Evolutionary conservation across 208 protist species (phyloP).

Genomic region (Spironucleus salmonicida): DNA sequence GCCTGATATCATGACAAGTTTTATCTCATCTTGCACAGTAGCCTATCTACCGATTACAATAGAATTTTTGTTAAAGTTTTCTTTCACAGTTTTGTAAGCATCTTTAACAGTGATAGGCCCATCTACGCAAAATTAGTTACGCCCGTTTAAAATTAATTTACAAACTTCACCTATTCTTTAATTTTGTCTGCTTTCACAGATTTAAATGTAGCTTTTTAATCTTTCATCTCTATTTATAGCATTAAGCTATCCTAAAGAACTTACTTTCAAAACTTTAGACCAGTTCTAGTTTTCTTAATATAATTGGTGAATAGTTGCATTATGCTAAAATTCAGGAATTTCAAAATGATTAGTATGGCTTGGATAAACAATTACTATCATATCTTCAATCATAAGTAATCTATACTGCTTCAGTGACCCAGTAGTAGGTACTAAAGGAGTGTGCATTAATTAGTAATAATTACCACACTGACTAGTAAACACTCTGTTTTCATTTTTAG

Average conservation of each 20-base stretch:
- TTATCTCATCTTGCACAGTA: background rate
- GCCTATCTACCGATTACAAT: conserved; percentile 26
- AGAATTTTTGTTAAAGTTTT: conserved; percentile 37
- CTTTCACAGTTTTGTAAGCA: conserved; percentile 35
- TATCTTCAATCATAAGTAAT: background rate
- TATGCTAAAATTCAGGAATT: conserved; percentile 29
- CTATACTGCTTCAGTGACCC: conserved; percentile 27
- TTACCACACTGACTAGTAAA: background rate
- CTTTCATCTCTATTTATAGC: background rate
- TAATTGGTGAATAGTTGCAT: background rate
- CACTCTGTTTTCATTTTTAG: conserved; percentile 28
- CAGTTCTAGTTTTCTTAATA: conserved; percentile 28
- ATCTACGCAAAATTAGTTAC: background rate
- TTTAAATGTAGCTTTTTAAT: conserved; percentile 15
- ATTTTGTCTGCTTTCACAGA: conserved; percentile 2
- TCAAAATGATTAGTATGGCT: background rate
- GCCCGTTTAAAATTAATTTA: background rate
- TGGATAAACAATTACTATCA: conserved; percentile 35
- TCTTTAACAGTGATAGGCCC: background rate
- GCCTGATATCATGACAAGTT: conserved; percentile 48
- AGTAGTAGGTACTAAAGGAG: conserved; percentile 26
- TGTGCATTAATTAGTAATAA: conserved; percentile 27
- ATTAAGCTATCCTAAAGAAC: conserved; percentile 13
- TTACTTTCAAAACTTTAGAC: background rate
- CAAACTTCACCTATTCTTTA: background rate